Evolutionary conservation across 495 filamentous ascomycete species (phyloP).

Genomic region (Trichoderma gamsii): DNA sequence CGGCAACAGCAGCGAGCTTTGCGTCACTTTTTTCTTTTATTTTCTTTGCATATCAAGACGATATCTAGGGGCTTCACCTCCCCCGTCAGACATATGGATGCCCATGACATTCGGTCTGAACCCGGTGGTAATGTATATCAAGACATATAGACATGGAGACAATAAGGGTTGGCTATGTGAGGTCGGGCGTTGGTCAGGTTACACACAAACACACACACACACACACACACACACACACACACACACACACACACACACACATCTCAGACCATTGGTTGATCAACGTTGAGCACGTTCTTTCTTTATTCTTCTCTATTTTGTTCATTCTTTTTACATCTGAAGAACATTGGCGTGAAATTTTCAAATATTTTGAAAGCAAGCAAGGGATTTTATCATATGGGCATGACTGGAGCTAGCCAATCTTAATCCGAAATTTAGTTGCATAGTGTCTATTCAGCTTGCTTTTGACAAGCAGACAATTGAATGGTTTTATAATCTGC

Average conservation of each 20-base stretch:
- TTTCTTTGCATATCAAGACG: conserved; percentile 1
- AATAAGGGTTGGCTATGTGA: conserved; percentile 10
- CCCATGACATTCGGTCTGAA: conserved; percentile 9
- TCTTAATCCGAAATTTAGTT: neutral
- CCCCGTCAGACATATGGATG: conserved; percentile 4
- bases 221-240: too few species aligned
- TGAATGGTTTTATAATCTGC: neutral
- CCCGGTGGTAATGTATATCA: conserved; percentile 11
- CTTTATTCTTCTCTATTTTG: neutral
- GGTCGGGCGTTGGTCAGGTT: conserved; percentile 9
- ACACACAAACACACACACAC: neutral
- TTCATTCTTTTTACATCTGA: neutral
- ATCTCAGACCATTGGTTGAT: neutral
- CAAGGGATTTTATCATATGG: neutral
- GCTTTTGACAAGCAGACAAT: neutral
- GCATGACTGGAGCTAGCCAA: conserved; percentile 1
- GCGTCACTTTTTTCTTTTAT: neutral
- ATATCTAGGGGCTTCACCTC: neutral
- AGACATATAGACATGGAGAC: conserved; percentile 9
- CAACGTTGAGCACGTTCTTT: neutral
- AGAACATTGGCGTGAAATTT: neutral
- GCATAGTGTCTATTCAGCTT: neutral
- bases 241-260: too few species aligned
- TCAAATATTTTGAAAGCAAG: neutral
- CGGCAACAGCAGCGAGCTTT: neutral